Conservation (phyloP, 257 asterid genomes). For the Solanum okadae region DNA sequence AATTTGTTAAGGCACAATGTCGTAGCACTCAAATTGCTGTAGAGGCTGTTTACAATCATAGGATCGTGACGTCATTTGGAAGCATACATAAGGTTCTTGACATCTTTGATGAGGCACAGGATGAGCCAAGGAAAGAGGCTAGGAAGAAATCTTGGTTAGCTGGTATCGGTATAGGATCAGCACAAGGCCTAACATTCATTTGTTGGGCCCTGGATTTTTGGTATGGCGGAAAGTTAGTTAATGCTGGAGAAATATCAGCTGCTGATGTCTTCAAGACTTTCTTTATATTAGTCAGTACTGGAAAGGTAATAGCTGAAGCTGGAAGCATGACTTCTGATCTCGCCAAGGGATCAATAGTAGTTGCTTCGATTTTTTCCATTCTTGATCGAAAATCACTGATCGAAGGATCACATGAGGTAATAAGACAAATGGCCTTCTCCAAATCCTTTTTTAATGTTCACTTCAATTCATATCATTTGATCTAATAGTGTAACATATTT, state of each 20-base stretch:
- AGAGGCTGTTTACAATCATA: constrained; percentile 72
- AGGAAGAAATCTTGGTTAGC: constrained; percentile 71
- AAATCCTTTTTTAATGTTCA: not conserved
- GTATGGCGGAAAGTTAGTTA: constrained; percentile 71
- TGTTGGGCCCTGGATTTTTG: constrained; percentile 89
- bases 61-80: constrained; percentile 65
- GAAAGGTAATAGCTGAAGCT: constrained; percentile 83
- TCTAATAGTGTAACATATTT: not conserved
- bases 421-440: constrained; percentile 7
- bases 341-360: constrained; percentile 73
- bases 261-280: constrained; percentile 75
- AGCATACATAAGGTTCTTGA: constrained; percentile 46
- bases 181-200: constrained; percentile 77
- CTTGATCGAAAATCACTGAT: constrained; percentile 60
- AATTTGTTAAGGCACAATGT: constrained; percentile 62
- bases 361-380: constrained; percentile 58
- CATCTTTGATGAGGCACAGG: constrained; percentile 68
- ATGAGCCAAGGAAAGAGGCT: constrained; percentile 72
- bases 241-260: constrained; percentile 58
- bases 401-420: constrained; percentile 31
- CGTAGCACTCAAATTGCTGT: constrained; percentile 70
- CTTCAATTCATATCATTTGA: not conserved
- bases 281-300: constrained; percentile 71
- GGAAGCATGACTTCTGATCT: constrained; percentile 96
- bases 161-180: constrained; percentile 82